Conservation (phyloP, 2,329 filamentous ascomycete species). For the Didymella pinodella region DNA sequence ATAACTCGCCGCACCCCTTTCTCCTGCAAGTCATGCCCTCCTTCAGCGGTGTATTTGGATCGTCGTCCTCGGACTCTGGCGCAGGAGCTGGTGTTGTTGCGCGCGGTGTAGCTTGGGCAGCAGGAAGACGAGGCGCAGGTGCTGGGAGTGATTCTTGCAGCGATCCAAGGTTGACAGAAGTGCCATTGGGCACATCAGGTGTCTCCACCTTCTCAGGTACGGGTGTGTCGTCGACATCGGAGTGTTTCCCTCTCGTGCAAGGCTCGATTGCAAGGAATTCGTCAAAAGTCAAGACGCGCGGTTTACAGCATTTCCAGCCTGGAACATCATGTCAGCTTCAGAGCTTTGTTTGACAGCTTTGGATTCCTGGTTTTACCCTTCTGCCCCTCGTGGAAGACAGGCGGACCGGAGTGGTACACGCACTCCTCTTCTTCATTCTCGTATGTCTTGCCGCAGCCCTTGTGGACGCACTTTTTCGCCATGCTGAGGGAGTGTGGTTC, state of each 20-base stretch:
- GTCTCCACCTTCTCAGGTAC: conserved; percentile 57
- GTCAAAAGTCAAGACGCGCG: conserved; percentile 94
- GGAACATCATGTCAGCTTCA: conserved; percentile 22
- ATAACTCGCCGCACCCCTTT: conserved; percentile 73
- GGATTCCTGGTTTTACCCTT: conserved; percentile 70
- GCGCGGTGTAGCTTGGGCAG: conserved; percentile 39
- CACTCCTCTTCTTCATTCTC: conserved; percentile 84
- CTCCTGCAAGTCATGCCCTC: conserved; percentile 79
- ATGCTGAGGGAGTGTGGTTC: conserved; percentile 52
- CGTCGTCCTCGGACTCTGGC: conserved; percentile 79
- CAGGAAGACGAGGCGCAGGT: conserved; percentile 45
- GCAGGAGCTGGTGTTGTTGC: conserved; percentile 43
- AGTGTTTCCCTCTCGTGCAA: conserved; percentile 93
- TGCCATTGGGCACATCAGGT: conserved; percentile 55
- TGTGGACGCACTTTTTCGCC: conserved; percentile 91
- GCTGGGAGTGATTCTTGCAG: conserved; percentile 42
- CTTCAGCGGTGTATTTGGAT: conserved; percentile 75
- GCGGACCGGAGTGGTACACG: conserved; percentile 90
- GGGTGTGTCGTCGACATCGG: conserved; percentile 79
- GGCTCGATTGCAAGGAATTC: conserved; percentile 94
- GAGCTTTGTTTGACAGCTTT: not conserved
- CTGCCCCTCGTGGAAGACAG: conserved; percentile 93
- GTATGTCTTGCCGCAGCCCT: conserved; percentile 91
- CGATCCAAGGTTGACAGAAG: conserved; percentile 43
- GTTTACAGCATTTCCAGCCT: conserved; percentile 99